phyloP scores from a whole-genome alignment of 805 yeast species.

The Yarrowia sp. region DNA sequence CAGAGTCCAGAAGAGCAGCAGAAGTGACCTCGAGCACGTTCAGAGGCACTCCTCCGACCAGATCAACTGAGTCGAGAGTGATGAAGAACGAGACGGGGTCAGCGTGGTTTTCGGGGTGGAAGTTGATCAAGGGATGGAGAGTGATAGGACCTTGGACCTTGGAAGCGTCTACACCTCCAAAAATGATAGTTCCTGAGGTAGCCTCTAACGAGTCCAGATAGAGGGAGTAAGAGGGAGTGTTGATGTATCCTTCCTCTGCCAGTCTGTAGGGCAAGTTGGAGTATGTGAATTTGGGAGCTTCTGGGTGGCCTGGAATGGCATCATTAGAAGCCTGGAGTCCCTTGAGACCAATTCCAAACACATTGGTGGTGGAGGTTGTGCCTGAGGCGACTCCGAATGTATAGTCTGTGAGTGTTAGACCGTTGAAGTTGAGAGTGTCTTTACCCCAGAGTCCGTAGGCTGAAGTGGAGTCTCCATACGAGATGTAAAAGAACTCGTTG shows the following conservation, averaged over 20 bases:
- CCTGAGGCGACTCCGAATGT: constrained; percentile 62
- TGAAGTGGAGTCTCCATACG: constrained; percentile 53
- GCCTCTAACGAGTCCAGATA: constrained; percentile 50
- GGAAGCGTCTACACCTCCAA: constrained; percentile 55
- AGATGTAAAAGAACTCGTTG: constrained; percentile 42
- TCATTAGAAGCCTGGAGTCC: constrained; percentile 47
- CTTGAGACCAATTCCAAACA: constrained; percentile 51
- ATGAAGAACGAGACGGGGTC: constrained; percentile 19
- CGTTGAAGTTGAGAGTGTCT: constrained; percentile 60
- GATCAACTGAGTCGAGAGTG: constrained; percentile 39
- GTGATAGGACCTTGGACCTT: constrained; percentile 50
- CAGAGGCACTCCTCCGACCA: constrained; percentile 34
- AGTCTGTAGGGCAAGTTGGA: constrained; percentile 45
- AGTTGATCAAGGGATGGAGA: constrained; percentile 48
- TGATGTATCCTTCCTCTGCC: constrained; percentile 52
- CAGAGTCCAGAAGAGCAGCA: constrained; percentile 58
- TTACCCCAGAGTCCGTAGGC: constrained; percentile 59
- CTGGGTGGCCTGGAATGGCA: constrained; percentile 35
- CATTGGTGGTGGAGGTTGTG: constrained; percentile 48
- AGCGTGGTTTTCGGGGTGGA: constrained; percentile 6
- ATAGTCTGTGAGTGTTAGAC: constrained; percentile 57
- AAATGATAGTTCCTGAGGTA: constrained; percentile 50
- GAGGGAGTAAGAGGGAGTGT: constrained; percentile 54
- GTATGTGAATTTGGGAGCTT: constrained; percentile 39
- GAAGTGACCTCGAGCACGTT: constrained; percentile 40